Conservation (phyloP, 116 monocot genomes). For the Trichopus zeylanicus region DNA sequence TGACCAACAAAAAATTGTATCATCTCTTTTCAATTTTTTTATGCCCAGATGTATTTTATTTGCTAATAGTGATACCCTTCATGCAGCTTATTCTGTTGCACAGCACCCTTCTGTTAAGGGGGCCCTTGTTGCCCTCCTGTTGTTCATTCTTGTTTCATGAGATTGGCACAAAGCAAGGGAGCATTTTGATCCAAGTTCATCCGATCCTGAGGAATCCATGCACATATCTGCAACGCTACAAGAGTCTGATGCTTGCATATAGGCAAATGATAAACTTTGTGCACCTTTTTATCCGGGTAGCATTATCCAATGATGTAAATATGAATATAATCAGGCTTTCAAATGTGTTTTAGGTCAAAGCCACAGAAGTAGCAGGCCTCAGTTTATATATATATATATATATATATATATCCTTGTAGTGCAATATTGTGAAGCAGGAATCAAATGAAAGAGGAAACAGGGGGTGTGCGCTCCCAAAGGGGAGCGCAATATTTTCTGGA, state of each 20-base stretch:
- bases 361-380: conserved; percentile 83
- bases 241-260: conserved; percentile 13
- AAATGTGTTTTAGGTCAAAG: conserved; percentile 58
- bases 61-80: not conserved
- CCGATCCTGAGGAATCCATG: not conserved
- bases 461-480: conserved; percentile 3
- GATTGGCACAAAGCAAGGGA: conserved; percentile 22
- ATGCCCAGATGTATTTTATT: not conserved
- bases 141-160: conserved; percentile 21
- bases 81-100: conserved; percentile 42
- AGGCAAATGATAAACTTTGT: conserved; percentile 4
- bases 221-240: conserved; percentile 4
- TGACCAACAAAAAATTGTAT: not conserved
- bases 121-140: conserved; percentile 20
- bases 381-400: conserved; percentile 34
- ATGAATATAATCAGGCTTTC: conserved; percentile 27
- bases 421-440: conserved; percentile 12
- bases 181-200: conserved; percentile 11
- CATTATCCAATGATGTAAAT: conserved; percentile 52
- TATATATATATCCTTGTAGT: conserved; percentile 16
- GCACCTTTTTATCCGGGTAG: conserved; percentile 8
- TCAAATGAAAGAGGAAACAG: conserved; percentile 11
- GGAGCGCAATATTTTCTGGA: not conserved
- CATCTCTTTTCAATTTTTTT: not conserved
- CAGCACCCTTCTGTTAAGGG: conserved; percentile 11